Evolutionary conservation across 306 rosid genomes (phyloP).

Genomic region (Acacia crassicarpa): DNA sequence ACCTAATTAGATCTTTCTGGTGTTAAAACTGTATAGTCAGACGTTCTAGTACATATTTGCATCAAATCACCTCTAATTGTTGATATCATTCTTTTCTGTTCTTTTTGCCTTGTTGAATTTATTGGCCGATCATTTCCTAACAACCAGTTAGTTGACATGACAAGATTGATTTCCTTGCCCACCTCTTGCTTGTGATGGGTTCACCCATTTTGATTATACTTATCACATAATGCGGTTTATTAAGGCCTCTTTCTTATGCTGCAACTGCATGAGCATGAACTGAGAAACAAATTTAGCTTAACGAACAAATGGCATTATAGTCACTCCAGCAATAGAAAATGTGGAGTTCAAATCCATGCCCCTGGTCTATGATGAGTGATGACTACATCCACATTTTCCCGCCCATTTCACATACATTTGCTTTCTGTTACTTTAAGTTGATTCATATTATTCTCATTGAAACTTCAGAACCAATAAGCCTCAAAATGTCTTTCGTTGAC

Average conservation of each 20-base stretch:
- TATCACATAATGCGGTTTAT: not conserved
- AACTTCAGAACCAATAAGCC: not conserved
- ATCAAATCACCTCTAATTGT: not conserved
- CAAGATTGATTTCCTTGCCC: not conserved
- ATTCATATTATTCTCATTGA: constrained; percentile 17
- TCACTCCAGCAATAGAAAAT: not conserved
- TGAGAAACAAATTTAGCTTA: not conserved
- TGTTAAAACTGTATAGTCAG: constrained; percentile 33
- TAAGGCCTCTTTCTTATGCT: not conserved
- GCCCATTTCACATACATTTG: constrained; percentile 32
- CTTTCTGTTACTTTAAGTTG: constrained; percentile 26
- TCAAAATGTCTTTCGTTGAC: constrained; percentile 45
- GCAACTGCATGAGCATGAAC: constrained; percentile 27
- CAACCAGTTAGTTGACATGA: not conserved
- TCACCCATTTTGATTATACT: constrained; percentile 18
- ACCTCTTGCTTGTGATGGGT: constrained; percentile 8
- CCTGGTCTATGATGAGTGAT: constrained; percentile 27
- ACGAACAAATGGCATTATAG: too few relatives aligned
- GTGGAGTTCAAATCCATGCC: constrained; percentile 42
- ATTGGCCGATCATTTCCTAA: not conserved
- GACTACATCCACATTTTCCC: constrained; percentile 51
- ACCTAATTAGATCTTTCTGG: constrained; percentile 8
- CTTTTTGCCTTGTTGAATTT: not conserved
- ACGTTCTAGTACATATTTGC: not conserved
- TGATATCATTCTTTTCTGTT: not conserved